Conservation (phyloP, 179 eudicot species). For the Gypsophila paniculata region DNA sequence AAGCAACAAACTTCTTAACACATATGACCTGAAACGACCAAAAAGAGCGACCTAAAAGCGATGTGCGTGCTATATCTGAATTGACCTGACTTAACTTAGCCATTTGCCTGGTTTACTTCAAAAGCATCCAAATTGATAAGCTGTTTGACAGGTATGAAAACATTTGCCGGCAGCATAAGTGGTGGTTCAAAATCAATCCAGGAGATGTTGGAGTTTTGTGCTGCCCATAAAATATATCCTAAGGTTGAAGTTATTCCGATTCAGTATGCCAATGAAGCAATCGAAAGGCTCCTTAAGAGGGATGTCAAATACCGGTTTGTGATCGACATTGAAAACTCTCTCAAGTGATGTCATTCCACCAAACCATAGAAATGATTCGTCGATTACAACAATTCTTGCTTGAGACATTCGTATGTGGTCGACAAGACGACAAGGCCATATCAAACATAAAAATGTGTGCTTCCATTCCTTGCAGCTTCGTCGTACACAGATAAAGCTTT, state of each 20-base stretch:
- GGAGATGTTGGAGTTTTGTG: conserved; percentile 37
- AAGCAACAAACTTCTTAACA: too few species aligned
- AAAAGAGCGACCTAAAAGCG: too few species aligned
- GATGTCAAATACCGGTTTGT: conserved; percentile 38
- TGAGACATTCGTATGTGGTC: too few species aligned
- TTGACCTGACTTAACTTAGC: neutral
- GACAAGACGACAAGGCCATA: too few species aligned
- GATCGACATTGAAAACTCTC: conserved; percentile 35
- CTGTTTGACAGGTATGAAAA: conserved; percentile 31
- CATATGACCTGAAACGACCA: too few species aligned
- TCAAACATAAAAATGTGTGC: neutral
- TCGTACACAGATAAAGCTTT: too few species aligned
- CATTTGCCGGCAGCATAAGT: conserved; percentile 33
- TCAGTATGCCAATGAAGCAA: conserved; percentile 33
- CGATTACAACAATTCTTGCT: too few species aligned
- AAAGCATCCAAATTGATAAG: neutral
- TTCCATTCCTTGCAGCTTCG: neutral
- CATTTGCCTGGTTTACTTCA: neutral
- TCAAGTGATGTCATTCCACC: conserved; percentile 21
- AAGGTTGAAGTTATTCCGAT: conserved; percentile 35
- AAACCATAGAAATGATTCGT: neutral
- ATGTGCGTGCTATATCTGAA: neutral
- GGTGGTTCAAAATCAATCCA: conserved; percentile 36
- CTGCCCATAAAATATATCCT: conserved; percentile 29
- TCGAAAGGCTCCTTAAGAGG: conserved; percentile 33